A percentile compares a stretch with the other conserved stretches of the same genome.
Conservation (phyloP, 345 rosid species). For the Eucalyptus urophylla region DNA sequence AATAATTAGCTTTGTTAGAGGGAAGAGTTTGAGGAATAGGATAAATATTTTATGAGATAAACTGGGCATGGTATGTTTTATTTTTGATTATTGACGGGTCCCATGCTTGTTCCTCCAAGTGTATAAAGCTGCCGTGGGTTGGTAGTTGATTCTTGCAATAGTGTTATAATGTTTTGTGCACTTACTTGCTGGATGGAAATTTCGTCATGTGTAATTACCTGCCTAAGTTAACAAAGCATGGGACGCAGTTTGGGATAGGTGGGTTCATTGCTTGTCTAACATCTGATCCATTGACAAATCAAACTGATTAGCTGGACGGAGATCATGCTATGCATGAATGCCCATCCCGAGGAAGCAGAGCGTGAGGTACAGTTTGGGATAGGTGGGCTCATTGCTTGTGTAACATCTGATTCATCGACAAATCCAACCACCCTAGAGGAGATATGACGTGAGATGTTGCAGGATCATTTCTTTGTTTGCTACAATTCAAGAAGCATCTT, state of each 20-base stretch:
- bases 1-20: not conserved
- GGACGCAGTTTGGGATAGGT: not conserved
- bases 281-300: not conserved
- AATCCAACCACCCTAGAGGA: not conserved
- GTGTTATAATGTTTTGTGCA: not conserved
- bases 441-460: not conserved
- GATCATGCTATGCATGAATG: not conserved
- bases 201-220: not conserved
- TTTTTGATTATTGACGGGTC: not conserved
- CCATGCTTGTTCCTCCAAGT: not conserved
- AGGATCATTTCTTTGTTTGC: not conserved
- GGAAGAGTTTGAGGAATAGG: not conserved
- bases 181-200: not conserved
- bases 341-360: not conserved
- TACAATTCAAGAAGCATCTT: not conserved
- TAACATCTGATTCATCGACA: not conserved
- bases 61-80: not conserved
- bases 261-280: not conserved
- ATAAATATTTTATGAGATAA: not conserved
- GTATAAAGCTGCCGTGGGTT: not conserved
- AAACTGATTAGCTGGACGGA: not conserved
- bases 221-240: not conserved
- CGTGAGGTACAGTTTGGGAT: not conserved
- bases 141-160: not conserved
- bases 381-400: not conserved